These are phyloP conservation scores for Quercus tomentella DNA, from an alignment of 331 rosid genomes.

Conservation along the genomic window DNA sequence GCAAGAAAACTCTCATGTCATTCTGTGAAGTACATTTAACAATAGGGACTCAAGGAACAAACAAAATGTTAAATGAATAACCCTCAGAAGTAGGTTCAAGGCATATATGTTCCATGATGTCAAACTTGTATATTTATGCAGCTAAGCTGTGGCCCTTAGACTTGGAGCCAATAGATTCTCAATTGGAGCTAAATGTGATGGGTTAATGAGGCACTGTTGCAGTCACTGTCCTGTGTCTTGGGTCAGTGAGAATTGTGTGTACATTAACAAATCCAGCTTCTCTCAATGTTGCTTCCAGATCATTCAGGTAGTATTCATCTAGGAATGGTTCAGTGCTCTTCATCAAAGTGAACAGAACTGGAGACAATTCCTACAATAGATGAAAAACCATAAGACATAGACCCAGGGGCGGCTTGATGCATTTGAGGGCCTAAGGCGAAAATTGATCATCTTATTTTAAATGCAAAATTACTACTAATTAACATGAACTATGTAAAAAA, in stretches of 20 bases:
- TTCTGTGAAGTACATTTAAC: too few species aligned
- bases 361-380: constrained; percentile 51
- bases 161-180: background rate
- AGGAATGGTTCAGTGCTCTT: constrained; percentile 70
- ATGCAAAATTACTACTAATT: too few species aligned
- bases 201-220: constrained; percentile 45
- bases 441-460: too few species aligned
- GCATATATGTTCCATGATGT: background rate
- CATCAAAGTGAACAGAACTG: constrained; percentile 50
- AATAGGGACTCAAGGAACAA: too few species aligned
- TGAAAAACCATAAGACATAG: background rate
- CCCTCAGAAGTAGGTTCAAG: too few species aligned
- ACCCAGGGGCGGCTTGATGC: too few species aligned
- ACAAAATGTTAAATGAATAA: too few species aligned
- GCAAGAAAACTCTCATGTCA: too few species aligned
- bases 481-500: too few species aligned
- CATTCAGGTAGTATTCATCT: constrained; percentile 61
- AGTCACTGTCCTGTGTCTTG: constrained; percentile 55
- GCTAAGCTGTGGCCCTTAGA: background rate
- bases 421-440: too few species aligned
- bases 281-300: constrained; percentile 44
- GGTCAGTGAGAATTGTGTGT: constrained; percentile 48
- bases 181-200: background rate
- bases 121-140: background rate
- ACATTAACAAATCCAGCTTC: constrained; percentile 50